Evolutionary conservation across 805 yeast species (phyloP).

Genomic region (Yarrowia hollandica): DNA sequence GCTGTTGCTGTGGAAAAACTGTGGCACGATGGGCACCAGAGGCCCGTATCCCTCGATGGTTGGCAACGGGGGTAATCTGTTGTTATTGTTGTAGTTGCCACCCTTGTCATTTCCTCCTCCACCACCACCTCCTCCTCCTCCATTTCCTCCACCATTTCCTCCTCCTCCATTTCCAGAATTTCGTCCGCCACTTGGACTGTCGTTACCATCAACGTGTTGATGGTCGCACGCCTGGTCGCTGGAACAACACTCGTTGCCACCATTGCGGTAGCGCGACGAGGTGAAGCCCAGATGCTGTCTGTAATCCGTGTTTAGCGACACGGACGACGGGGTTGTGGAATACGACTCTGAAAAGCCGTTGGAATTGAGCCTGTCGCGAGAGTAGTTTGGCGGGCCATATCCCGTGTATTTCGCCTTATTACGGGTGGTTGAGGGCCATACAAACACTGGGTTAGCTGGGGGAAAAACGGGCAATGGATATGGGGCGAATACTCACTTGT

Average conservation of each 20-base stretch:
- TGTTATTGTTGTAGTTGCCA: not conserved
- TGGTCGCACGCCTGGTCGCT: slow-evolving; percentile 5
- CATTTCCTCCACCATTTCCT: not conserved
- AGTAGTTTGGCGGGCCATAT: slow-evolving; percentile 25
- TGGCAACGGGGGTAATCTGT: slow-evolving; percentile 27
- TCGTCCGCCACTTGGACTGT: slow-evolving; percentile 15
- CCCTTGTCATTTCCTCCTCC: not conserved
- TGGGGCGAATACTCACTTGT: slow-evolving; percentile 4
- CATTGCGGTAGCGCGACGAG: slow-evolving; percentile 12
- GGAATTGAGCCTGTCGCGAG: slow-evolving; percentile 15
- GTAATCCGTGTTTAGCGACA: slow-evolving; percentile 20
- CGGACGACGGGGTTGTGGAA: slow-evolving; percentile 23
- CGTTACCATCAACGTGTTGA: not conserved
- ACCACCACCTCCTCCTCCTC: not conserved
- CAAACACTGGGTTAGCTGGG: slow-evolving; percentile 24
- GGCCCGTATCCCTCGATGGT: slow-evolving; percentile 32
- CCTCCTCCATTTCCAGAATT: not conserved
- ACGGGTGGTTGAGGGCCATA: slow-evolving; percentile 24
- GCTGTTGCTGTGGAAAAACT: slow-evolving; percentile 33
- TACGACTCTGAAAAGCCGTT: slow-evolving; percentile 14
- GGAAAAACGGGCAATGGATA: not conserved
- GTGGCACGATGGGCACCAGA: slow-evolving; percentile 34
- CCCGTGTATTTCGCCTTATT: slow-evolving; percentile 25
- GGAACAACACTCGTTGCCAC: slow-evolving; percentile 11
- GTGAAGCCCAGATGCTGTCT: slow-evolving; percentile 26